phyloP scores from a whole-genome alignment of 441 rosid species.

The Melastoma candidum region DNA sequence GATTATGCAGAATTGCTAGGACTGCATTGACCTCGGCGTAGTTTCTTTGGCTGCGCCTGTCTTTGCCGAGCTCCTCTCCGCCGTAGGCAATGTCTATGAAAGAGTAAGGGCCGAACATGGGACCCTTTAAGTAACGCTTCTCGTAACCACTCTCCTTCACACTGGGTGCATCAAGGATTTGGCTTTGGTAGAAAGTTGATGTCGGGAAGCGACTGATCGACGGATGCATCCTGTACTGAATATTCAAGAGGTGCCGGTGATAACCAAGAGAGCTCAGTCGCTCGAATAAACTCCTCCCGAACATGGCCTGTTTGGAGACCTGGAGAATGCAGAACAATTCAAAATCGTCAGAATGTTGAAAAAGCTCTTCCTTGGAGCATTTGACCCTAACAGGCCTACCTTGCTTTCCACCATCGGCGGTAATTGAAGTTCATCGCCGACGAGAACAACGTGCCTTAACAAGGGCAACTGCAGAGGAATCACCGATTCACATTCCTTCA shows the following conservation, averaged over 20 bases:
- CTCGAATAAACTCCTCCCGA: no score
- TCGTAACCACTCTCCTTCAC: no score
- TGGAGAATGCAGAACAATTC: no score
- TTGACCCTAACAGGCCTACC: conserved; percentile 11
- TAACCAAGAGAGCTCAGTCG: no score
- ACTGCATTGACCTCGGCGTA: conserved; percentile 34
- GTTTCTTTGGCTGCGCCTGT: conserved; percentile 20
- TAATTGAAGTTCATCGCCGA: conserved; percentile 40
- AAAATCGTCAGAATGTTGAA: conserved; percentile 7
- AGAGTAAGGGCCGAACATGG: no score
- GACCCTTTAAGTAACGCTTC: no score
- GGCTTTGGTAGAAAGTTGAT: conserved; percentile 20
- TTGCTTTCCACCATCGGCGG: conserved; percentile 31
- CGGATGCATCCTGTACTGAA: conserved; percentile 26
- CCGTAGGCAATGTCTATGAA: no score
- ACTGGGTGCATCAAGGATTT: conserved; percentile 23
- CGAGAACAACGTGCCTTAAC: conserved; percentile 15
- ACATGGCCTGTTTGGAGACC: no score
- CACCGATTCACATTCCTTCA: no score
- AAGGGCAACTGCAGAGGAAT: no score
- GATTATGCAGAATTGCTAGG: conserved; percentile 18
- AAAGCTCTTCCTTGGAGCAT: not conserved
- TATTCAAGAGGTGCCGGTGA: no score
- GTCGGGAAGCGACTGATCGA: conserved; percentile 36
- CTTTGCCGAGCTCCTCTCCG: no score